Base-by-base conservation (phyloP, 2,329 filamentous ascomycete species). In the Colletotrichum orbiculare region DNA sequence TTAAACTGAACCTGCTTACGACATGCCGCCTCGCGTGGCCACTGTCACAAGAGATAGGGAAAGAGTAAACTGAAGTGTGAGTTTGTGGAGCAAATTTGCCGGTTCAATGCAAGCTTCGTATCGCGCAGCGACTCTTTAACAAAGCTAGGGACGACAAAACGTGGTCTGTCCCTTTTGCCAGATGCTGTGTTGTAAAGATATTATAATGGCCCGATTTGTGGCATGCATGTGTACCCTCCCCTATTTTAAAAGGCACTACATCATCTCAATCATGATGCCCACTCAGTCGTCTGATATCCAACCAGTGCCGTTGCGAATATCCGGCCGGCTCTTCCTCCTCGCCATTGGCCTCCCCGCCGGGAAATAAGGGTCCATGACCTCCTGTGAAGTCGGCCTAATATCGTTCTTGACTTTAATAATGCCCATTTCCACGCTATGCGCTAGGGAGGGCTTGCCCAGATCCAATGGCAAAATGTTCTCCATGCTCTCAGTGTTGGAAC, bases 361-460 rank as follows among this genome's bases (percentile, higher is more conserved):
- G 33, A 66, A 63, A 6, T 66, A 63, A 11, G 63, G 58, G 25
- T 66, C 63, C 37, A 63, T 66, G 6, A 63, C 58, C 34, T 54
- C 49, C n/a, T 50, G 46, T 13, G 63, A 56, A 10, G 52, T 46
- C 42, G 56, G 56, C 17, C 52, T 25, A 2, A 41, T 48, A 33
- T 66, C 59, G 15, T 63, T 49, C 38, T 54, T 66, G 12, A 57
- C 47, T 11, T 66, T 66, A 37, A 63, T 63, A 11, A 66, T 54
- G n/a, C 63, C 63, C 58, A 66, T 63, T 34, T 66, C 63, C 35
- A 66, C 63, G 47, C 63, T 63, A 8, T 66, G 47, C n/a, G 53
- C 33, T 12, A 48, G 48, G 6, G 59, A 66, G 8, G 63, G 58
- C 53, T 53, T 62, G 46, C 43, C 52, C 12, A 66, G 33, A 6